Conservation (phyloP, 75 land plant genomes). For the Cryptomeria japonica region DNA sequence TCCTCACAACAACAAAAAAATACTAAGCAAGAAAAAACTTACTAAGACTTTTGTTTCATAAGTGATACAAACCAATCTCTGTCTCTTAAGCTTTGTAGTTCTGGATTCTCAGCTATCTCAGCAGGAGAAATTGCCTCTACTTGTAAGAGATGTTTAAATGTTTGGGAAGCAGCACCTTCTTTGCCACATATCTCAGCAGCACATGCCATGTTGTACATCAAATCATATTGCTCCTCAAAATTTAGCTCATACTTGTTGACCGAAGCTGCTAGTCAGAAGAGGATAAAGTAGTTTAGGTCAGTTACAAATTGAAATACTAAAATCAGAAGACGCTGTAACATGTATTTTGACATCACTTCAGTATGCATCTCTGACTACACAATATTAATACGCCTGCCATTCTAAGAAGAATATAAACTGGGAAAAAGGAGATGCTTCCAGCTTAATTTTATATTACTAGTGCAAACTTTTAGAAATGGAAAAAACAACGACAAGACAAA, state of each 20-base stretch:
- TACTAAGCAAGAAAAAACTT: not conserved
- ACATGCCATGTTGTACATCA: constrained; percentile 46
- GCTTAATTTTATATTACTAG: not conserved
- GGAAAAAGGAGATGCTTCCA: not conserved
- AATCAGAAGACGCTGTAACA: not conserved
- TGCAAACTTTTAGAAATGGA: not conserved
- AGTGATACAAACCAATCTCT: constrained; percentile 36
- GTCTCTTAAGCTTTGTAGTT: constrained; percentile 22
- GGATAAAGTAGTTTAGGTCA: not conserved
- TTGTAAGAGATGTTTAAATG: constrained; percentile 22
- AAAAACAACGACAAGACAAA: not conserved
- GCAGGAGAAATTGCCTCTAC: constrained; percentile 27
- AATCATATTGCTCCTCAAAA: constrained; percentile 39
- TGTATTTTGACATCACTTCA: not conserved
- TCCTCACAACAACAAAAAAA: not conserved
- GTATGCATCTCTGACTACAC: not conserved
- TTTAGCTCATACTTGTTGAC: constrained; percentile 19
- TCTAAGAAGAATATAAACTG: not conserved
- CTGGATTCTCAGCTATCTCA: constrained; percentile 35
- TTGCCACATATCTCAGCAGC: constrained; percentile 36
- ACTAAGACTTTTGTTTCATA: not conserved
- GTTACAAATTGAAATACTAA: not conserved
- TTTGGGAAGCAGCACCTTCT: constrained; percentile 19
- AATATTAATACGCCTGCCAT: not conserved
- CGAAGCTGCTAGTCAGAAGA: constrained; percentile 18